Evolutionary conservation across 2,329 filamentous ascomycete species (phyloP).

Genomic region (Cytospora piceae): DNA sequence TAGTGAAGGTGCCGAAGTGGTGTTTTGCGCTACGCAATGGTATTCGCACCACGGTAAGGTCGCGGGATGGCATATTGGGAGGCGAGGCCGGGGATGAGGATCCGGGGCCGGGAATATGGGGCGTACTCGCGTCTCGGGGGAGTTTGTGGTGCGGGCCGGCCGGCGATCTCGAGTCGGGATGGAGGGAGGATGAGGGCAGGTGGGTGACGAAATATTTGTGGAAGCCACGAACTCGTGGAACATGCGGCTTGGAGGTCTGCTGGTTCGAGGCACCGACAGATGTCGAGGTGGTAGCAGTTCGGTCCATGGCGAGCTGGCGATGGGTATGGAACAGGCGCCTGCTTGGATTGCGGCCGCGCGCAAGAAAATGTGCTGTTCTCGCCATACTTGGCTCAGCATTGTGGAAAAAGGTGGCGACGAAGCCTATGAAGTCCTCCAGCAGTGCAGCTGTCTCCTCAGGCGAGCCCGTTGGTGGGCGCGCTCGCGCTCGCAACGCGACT

Average conservation of each 20-base stretch:
- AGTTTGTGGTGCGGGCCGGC: constrained; percentile 78
- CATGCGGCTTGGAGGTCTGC: constrained; percentile 14
- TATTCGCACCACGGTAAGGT: constrained; percentile 93
- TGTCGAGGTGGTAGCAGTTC: neutral
- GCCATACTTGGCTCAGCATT: constrained; percentile 5
- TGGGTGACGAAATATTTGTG: constrained; percentile 98
- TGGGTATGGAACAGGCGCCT: constrained; percentile 22
- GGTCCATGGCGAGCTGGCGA: constrained; percentile 17
- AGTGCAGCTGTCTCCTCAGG: constrained; percentile 24
- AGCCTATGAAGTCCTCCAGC: constrained; percentile 37
- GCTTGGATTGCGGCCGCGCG: constrained; percentile 13
- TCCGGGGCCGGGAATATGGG: constrained; percentile 64
- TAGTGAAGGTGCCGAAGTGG: constrained; percentile 82
- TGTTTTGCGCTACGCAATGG: constrained; percentile 93
- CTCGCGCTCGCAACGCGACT: constrained; percentile 14
- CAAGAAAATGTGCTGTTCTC: constrained; percentile 10
- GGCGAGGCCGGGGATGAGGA: constrained; percentile 63
- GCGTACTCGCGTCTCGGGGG: constrained; percentile 80
- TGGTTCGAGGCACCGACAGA: neutral
- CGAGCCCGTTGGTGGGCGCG: constrained; percentile 10
- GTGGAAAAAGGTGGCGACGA: constrained; percentile 37
- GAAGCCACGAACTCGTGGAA: constrained; percentile 57
- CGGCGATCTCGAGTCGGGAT: constrained; percentile 75
- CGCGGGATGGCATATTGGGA: constrained; percentile 64
- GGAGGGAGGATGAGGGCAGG: constrained; percentile 87